Conservation (phyloP, 2,329 filamentous ascomycete species). For the Blastomyces percursus region DNA sequence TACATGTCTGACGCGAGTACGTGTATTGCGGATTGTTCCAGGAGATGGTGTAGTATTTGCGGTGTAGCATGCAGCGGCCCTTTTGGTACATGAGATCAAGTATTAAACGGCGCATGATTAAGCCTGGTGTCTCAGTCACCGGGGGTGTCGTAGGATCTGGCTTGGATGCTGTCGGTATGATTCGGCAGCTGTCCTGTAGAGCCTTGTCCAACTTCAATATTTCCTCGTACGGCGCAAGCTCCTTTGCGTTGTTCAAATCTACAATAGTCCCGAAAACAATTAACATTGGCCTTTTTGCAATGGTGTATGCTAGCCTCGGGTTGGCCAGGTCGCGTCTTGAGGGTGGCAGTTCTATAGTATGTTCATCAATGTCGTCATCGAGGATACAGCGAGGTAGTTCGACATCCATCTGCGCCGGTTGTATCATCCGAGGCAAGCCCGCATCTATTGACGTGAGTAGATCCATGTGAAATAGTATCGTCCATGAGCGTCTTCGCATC, state of each 20-base stretch:
- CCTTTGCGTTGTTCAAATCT: constrained; percentile 28
- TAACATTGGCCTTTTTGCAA: constrained; percentile 29
- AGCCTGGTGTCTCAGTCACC: constrained; percentile 39
- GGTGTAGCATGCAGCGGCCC: constrained; percentile 75
- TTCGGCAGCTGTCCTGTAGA: constrained; percentile 24
- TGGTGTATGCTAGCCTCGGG: constrained; percentile 35
- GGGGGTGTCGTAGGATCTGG: not conserved
- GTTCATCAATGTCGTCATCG: constrained; percentile 50
- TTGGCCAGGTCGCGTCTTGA: constrained; percentile 43
- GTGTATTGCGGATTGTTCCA: constrained; percentile 68
- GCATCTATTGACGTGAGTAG: constrained; percentile 52
- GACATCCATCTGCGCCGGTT: constrained; percentile 51
- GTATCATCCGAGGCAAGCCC: constrained; percentile 52
- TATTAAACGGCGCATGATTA: constrained; percentile 43
- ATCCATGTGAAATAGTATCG: constrained; percentile 44
- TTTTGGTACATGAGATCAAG: constrained; percentile 54
- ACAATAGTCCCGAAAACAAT: constrained; percentile 28
- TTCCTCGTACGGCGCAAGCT: constrained; percentile 27
- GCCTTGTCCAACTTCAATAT: constrained; percentile 27
- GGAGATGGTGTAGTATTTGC: constrained; percentile 68
- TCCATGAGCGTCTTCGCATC: constrained; percentile 38
- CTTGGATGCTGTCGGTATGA: constrained; percentile 18
- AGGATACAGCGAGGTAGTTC: constrained; percentile 47
- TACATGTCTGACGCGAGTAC: constrained; percentile 69
- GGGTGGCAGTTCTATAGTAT: constrained; percentile 41